phyloP scores from a whole-genome alignment of 192 early-diverging fungal species.

The Gorgonomyces haynaldii region DNA sequence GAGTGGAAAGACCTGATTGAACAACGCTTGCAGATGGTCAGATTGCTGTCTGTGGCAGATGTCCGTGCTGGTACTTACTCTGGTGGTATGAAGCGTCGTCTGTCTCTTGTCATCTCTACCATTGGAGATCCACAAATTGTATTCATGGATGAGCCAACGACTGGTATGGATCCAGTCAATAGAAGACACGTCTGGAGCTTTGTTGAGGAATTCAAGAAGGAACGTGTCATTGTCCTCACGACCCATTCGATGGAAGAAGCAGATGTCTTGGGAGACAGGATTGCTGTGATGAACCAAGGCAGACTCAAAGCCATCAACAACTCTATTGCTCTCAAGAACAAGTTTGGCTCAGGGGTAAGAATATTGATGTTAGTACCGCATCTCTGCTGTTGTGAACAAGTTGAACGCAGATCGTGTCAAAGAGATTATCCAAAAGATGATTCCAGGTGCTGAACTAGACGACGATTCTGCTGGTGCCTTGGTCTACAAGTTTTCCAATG shows the following conservation, averaged over 20 bases:
- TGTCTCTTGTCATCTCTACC: slow-evolving; percentile 60
- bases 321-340: not conserved
- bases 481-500: slow-evolving; percentile 46
- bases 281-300: slow-evolving; percentile 5
- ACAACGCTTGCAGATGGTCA: not conserved
- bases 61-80: slow-evolving; percentile 11
- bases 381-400: slow-evolving; percentile 45
- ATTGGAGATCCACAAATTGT: slow-evolving; percentile 51
- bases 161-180: slow-evolving; percentile 45
- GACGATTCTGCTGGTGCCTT: slow-evolving; percentile 59
- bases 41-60: not conserved
- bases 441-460: not conserved
- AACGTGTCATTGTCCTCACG: not conserved
- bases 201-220: slow-evolving; percentile 16
- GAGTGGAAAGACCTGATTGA: not conserved
- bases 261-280: slow-evolving; percentile 1
- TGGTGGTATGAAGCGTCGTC: slow-evolving; percentile 60
- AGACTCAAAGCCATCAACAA: not conserved
- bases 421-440: not conserved
- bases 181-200: slow-evolving; percentile 43
- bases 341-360: not conserved
- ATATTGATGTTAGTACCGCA: too few species aligned
- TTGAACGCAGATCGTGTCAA: slow-evolving; percentile 16
- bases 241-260: slow-evolving; percentile 11
- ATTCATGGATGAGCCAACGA: slow-evolving; percentile 46